A percentile compares a stretch with the other conserved stretches of the same genome.
Evolutionary conservation across 148 eudicot genomes (phyloP).

Genomic region (Rhododendron mucronatum): DNA sequence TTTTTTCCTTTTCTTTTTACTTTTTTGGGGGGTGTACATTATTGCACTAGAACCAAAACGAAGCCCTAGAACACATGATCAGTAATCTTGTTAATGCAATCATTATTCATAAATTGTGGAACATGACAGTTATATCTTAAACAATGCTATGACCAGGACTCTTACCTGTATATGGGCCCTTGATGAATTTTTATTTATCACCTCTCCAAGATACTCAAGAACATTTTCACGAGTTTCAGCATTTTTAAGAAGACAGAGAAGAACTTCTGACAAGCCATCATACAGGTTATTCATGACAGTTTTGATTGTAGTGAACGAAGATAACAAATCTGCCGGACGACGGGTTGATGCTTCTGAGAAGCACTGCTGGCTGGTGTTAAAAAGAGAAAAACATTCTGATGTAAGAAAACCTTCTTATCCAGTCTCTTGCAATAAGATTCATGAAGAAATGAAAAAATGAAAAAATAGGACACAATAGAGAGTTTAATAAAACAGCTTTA

Average conservation of each 20-base stretch:
- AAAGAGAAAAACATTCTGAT: constrained; percentile 12
- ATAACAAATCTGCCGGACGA: constrained; percentile 82
- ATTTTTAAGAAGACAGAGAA: constrained; percentile 70
- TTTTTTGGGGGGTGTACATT: background rate
- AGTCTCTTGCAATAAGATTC: background rate
- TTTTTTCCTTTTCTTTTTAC: background rate
- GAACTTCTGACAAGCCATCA: constrained; percentile 72
- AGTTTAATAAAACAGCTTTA: background rate
- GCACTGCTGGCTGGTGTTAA: constrained; percentile 71
- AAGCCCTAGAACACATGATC: background rate
- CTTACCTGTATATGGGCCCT: constrained; percentile 85
- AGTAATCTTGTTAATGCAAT: background rate
- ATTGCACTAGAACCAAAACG: background rate
- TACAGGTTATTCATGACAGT: constrained; percentile 79
- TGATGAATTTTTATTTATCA: constrained; percentile 76
- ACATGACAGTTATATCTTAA: background rate
- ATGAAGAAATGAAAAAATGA: background rate
- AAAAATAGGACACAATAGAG: background rate
- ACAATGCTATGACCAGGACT: background rate
- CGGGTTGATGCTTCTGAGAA: constrained; percentile 84
- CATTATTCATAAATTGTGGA: background rate
- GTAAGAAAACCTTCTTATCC: constrained; percentile 1
- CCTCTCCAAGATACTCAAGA: constrained; percentile 73
- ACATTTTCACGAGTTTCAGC: constrained; percentile 79
- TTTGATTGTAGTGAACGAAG: constrained; percentile 90